A percentile compares a stretch with the other conserved stretches of the same genome.
Evolutionary conservation across 352 stramenopile species (phyloP).

Genomic region (Pythium pyrilobum): DNA sequence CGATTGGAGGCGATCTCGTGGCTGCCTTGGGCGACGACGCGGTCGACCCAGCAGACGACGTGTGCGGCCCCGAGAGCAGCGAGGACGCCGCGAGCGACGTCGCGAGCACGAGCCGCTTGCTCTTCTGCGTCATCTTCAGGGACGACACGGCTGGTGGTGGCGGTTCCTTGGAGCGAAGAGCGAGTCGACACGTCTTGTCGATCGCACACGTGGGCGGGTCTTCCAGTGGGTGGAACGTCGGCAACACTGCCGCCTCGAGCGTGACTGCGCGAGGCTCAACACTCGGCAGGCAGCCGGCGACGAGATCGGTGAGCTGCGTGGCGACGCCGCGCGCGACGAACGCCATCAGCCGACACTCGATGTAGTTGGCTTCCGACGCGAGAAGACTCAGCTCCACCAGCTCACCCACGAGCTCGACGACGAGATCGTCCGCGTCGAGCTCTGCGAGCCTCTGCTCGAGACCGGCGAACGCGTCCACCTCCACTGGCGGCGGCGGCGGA

Average conservation of each 20-base stretch:
- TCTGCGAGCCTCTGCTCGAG: neutral
- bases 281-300: conserved; percentile 1
- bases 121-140: neutral
- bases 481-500: neutral
- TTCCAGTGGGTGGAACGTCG: neutral
- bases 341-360: conserved; percentile 20
- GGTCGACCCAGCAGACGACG: no score
- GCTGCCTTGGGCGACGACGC: no score
- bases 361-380: conserved; percentile 9
- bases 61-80: neutral
- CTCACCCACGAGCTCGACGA: conserved; percentile 20
- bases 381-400: conserved; percentile 21
- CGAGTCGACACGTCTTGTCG: conserved; percentile 12
- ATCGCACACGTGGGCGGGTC: conserved; percentile 4
- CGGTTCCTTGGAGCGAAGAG: conserved; percentile 1
- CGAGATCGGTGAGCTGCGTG: conserved; percentile 16
- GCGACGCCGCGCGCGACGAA: conserved; percentile 22
- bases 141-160: neutral
- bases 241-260: neutral
- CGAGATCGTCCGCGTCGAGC: conserved; percentile 24
- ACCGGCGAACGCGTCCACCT: neutral
- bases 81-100: conserved; percentile 5
- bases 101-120: conserved; percentile 4
- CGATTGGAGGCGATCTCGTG: no score
- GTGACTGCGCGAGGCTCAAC: neutral